Percentiles rank a stretch among this genome's conserved stretches.
phyloP scores from a whole-genome alignment of 768 basidiomycete genomes.

The Termitomyces sp. region DNA sequence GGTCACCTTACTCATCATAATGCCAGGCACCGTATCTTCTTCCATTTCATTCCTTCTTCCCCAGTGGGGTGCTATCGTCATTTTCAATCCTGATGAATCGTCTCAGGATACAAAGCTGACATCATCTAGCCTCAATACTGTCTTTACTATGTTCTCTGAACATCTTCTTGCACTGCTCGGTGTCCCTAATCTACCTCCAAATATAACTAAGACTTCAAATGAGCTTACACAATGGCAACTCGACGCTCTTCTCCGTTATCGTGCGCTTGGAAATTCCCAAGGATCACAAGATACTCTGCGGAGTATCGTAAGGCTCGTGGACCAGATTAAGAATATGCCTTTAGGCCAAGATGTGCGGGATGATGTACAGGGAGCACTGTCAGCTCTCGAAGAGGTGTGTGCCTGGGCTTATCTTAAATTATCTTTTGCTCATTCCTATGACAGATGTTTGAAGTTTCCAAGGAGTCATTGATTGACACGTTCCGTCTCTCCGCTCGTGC shows the following conservation, averaged over 20 bases:
- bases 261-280: conserved; percentile 63
- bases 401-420: neutral
- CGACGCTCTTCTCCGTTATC: conserved; percentile 66
- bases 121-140: conserved; percentile 35
- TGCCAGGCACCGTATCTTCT: conserved; percentile 38
- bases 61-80: conserved; percentile 88
- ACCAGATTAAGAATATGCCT: conserved; percentile 89
- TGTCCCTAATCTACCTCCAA: conserved; percentile 53
- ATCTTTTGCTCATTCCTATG: neutral
- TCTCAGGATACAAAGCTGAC: conserved; percentile 31
- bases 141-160: conserved; percentile 59
- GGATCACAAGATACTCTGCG: conserved; percentile 68
- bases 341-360: conserved; percentile 71
- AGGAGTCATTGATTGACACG: conserved; percentile 34
- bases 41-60: conserved; percentile 81
- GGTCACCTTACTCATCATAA: neutral
- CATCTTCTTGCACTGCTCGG: conserved; percentile 84
- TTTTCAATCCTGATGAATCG: conserved; percentile 53
- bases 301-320: conserved; percentile 81
- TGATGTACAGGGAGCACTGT: conserved; percentile 66
- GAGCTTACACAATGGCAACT: conserved; percentile 70
- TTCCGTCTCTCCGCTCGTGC: conserved; percentile 61
- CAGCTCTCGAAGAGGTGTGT: conserved; percentile 67
- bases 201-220: conserved; percentile 25
- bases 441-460: conserved; percentile 34